Percentiles rank a stretch among this genome's conserved stretches.
Evolutionary conservation across 1,139 yeast species (phyloP).

Genomic region (Magnusiomyces magnusii): DNA sequence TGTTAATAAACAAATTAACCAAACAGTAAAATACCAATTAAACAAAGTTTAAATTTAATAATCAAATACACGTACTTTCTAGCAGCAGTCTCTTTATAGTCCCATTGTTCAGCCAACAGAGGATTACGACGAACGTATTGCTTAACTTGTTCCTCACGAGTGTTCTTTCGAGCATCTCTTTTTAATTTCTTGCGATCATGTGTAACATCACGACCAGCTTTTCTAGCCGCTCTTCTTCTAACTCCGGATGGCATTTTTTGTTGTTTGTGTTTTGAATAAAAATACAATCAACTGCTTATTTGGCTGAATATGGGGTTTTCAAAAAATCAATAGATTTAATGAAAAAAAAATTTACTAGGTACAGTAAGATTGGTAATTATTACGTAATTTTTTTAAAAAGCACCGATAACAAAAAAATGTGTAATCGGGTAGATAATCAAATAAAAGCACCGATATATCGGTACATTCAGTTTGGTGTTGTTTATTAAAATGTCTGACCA

Average conservation of each 20-base stretch:
- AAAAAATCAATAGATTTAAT: neutral
- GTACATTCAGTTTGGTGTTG: neutral
- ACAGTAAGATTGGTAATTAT: neutral
- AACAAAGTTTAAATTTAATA: conserved; percentile 8
- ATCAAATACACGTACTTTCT: conserved; percentile 45
- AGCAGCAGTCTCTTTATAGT: conserved; percentile 63
- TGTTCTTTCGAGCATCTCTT: conserved; percentile 57
- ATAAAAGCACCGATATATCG: neutral
- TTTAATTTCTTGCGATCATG: conserved; percentile 36
- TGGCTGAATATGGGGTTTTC: neutral
- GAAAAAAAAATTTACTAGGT: neutral
- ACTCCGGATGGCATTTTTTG: conserved; percentile 42
- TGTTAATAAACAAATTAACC: neutral
- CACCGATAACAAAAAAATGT: neutral
- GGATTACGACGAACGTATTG: conserved; percentile 62
- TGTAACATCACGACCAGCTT: conserved; percentile 36
- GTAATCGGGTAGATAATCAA: neutral
- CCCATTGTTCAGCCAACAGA: conserved; percentile 87
- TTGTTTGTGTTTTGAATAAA: neutral
- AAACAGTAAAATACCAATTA: neutral
- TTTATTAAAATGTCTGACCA: too few species aligned
- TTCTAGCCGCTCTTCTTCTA: conserved; percentile 77
- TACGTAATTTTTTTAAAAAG: neutral
- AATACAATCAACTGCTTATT: neutral
- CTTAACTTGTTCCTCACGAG: conserved; percentile 60